Evolutionary conservation across 1,284 basidiomycete species (phyloP).

Genomic region (Bjerkandera adusta): DNA sequence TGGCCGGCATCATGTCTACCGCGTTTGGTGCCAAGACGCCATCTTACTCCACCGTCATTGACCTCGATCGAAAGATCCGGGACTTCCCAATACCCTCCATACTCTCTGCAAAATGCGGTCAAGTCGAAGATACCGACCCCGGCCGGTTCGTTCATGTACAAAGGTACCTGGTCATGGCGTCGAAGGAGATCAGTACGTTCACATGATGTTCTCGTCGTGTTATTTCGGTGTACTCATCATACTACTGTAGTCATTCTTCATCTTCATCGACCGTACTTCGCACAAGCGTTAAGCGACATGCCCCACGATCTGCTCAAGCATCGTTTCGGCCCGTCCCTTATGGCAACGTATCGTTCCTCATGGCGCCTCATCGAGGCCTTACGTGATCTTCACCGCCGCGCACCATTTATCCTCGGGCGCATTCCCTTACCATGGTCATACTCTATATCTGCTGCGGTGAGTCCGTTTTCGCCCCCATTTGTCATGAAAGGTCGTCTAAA

Average conservation of each 20-base stretch:
- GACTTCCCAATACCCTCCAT: conserved; percentile 49
- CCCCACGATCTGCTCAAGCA: conserved; percentile 57
- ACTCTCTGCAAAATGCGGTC: conserved; percentile 39
- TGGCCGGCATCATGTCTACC: conserved; percentile 49
- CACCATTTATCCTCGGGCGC: conserved; percentile 42
- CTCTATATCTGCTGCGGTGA: conserved; percentile 56
- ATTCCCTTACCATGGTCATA: conserved; percentile 58
- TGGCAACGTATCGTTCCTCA: conserved; percentile 67
- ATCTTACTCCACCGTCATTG: conserved; percentile 41
- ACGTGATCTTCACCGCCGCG: conserved; percentile 37
- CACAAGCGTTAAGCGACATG: conserved; percentile 58
- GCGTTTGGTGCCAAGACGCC: conserved; percentile 55
- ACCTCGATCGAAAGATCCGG: conserved; percentile 39
- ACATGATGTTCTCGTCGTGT: neutral
- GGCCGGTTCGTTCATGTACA: conserved; percentile 34
- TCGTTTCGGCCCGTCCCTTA: conserved; percentile 62
- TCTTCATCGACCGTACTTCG: conserved; percentile 67
- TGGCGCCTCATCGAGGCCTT: conserved; percentile 58
- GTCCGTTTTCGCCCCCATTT: conserved; percentile 25
- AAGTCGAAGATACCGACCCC: conserved; percentile 20
- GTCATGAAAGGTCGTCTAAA: neutral
- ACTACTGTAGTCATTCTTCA: conserved; percentile 54
- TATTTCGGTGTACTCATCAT: conserved; percentile 9
- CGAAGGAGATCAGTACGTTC: conserved; percentile 57
- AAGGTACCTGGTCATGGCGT: conserved; percentile 45